phyloP scores from a whole-genome alignment of 805 yeast species.

The Ogataea degrootiae region DNA sequence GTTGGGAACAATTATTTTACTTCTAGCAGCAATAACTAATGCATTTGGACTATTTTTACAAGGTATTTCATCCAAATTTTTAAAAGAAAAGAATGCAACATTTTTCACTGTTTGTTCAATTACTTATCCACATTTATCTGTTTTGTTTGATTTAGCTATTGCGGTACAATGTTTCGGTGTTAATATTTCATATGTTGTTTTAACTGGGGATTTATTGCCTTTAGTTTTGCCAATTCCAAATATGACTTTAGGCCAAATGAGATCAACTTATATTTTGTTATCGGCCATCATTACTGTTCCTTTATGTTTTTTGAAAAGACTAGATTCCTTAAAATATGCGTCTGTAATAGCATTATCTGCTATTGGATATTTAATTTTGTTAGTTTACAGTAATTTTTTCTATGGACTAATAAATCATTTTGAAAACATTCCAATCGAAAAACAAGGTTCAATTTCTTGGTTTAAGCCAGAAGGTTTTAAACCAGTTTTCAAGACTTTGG shows the following conservation, averaged over 20 bases:
- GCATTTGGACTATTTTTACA: slow-evolving; percentile 65
- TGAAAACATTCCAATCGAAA: slow-evolving; percentile 38
- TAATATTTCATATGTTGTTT: slow-evolving; percentile 62
- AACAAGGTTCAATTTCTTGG: slow-evolving; percentile 41
- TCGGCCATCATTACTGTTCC: slow-evolving; percentile 57
- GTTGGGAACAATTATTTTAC: slow-evolving; percentile 49
- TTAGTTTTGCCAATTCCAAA: slow-evolving; percentile 38
- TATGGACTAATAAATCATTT: slow-evolving; percentile 20
- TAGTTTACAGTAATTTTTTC: slow-evolving; percentile 49
- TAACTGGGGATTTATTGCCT: slow-evolving; percentile 76
- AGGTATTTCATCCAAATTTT: slow-evolving; percentile 50
- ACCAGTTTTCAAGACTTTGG: slow-evolving; percentile 57
- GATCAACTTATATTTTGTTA: slow-evolving; percentile 51
- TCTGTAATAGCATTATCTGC: slow-evolving; percentile 66
- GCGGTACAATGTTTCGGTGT: slow-evolving; percentile 79
- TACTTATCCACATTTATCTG: slow-evolving; percentile 65
- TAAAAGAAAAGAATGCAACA: slow-evolving; percentile 58
- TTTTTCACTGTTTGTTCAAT: slow-evolving; percentile 67
- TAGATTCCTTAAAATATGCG: slow-evolving; percentile 68
- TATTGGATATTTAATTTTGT: slow-evolving; percentile 54
- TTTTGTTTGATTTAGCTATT: slow-evolving; percentile 71
- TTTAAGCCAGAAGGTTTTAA: slow-evolving; percentile 37
- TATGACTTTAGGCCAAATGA: slow-evolving; percentile 22
- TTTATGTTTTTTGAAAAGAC: slow-evolving; percentile 51
- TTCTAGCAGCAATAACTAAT: slow-evolving; percentile 61